phyloP scores from a whole-genome alignment of 2,329 filamentous ascomycete genomes.

The Paecilomyces dactylethromorphus region DNA sequence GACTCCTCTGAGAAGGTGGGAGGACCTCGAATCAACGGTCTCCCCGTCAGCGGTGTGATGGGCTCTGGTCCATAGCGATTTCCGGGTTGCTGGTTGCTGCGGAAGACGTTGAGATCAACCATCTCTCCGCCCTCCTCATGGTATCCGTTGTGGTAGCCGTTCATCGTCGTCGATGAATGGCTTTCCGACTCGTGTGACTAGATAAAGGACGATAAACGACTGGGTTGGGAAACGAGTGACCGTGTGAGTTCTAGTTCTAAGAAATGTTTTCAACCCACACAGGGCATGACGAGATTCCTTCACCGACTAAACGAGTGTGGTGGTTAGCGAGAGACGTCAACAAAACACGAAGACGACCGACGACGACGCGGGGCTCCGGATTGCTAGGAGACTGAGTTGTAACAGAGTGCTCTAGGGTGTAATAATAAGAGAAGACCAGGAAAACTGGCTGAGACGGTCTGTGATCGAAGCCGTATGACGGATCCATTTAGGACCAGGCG shows the following conservation, averaged over 20 bases:
- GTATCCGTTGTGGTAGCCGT: constrained; percentile 4
- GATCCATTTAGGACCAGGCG: neutral
- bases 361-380: neutral
- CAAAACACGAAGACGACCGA: neutral
- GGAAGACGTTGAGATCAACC: constrained; percentile 16
- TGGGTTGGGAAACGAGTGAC: neutral
- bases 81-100: neutral
- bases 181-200: neutral
- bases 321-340: neutral
- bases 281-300: neutral
- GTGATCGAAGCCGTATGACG: neutral
- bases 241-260: neutral
- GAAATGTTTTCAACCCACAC: neutral
- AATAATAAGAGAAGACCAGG: neutral
- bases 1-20: constrained; percentile 1
- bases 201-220: constrained; percentile 1
- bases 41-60: neutral
- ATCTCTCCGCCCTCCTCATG: constrained; percentile 19
- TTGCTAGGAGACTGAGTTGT: neutral
- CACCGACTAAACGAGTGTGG: neutral
- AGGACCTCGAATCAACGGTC: neutral
- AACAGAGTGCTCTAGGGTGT: neutral
- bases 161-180: neutral
- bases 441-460: neutral
- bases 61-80: neutral